Conservation (phyloP, 108 stramenopile genomes). For the Epithemia pelagica region DNA sequence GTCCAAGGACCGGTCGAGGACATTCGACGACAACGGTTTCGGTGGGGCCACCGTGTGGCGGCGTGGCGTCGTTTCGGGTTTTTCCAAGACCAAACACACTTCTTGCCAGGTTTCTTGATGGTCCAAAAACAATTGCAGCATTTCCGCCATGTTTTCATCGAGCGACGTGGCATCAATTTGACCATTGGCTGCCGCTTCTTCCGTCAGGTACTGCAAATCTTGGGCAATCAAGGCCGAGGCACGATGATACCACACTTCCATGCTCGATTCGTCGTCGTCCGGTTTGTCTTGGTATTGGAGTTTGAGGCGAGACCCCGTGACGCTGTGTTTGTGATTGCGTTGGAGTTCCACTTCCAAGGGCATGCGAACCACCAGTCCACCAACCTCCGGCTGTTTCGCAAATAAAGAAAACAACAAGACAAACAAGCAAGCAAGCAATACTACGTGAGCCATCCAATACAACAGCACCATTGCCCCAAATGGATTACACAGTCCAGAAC, state of each 20-base stretch:
- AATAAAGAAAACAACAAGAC: background rate
- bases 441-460: too few species aligned
- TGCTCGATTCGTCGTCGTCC: slow-evolving; percentile 4
- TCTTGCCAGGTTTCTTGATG: slow-evolving; percentile 79
- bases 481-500: too few species aligned
- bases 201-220: slow-evolving; percentile 46
- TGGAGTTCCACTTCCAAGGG: slow-evolving; percentile 75
- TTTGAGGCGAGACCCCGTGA: slow-evolving; percentile 40
- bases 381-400: slow-evolving; percentile 81
- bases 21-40: too few species aligned
- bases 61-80: slow-evolving; percentile 8
- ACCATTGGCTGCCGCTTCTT: slow-evolving; percentile 36
- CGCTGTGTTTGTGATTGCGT: slow-evolving; percentile 39
- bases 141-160: slow-evolving; percentile 32
- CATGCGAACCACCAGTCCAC: slow-evolving; percentile 72
- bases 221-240: slow-evolving; percentile 44
- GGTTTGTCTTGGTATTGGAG: slow-evolving; percentile 10
- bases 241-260: slow-evolving; percentile 45
- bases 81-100: slow-evolving; percentile 63
- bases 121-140: slow-evolving; percentile 59
- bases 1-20: background rate
- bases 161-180: slow-evolving; percentile 50
- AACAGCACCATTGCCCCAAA: too few species aligned
- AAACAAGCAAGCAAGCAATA: too few species aligned
- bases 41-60: too few species aligned